Evolutionary conservation across 2,329 filamentous ascomycete genomes (phyloP).

Genomic region (Aspergillus texensis): DNA sequence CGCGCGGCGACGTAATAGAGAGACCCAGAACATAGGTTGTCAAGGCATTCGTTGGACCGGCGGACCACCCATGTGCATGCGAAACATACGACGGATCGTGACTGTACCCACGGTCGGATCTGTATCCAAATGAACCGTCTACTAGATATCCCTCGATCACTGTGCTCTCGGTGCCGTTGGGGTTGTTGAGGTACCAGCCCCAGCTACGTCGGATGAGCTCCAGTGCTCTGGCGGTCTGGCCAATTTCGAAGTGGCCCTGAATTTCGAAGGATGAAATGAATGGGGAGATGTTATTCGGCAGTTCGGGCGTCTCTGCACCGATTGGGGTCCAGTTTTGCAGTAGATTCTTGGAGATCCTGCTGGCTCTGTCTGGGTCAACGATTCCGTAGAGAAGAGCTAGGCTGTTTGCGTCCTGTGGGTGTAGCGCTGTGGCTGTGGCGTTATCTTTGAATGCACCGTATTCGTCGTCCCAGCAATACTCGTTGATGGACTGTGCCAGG

Average conservation of each 20-base stretch:
- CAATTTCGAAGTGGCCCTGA: slow-evolving; percentile 56
- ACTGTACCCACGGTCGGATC: slow-evolving; percentile 54
- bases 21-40: slow-evolving; percentile 51
- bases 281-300: slow-evolving; percentile 60
- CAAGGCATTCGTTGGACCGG: slow-evolving; percentile 46
- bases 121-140: slow-evolving; percentile 62
- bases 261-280: slow-evolving; percentile 64
- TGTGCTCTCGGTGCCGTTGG: slow-evolving; percentile 61
- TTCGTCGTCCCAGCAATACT: slow-evolving; percentile 51
- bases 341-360: slow-evolving; percentile 49
- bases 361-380: slow-evolving; percentile 37
- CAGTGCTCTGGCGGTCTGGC: slow-evolving; percentile 54
- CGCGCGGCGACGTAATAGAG: slow-evolving; percentile 42
- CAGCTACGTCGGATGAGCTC: slow-evolving; percentile 59
- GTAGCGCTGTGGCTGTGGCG: slow-evolving; percentile 52
- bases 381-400: slow-evolving; percentile 57
- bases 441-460: slow-evolving; percentile 60
- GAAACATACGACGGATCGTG: slow-evolving; percentile 13
- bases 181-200: slow-evolving; percentile 63
- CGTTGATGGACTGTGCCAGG: slow-evolving; percentile 51
- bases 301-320: slow-evolving; percentile 59
- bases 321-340: slow-evolving; percentile 59
- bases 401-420: slow-evolving; percentile 64
- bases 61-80: slow-evolving; percentile 46
- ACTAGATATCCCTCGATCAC: slow-evolving; percentile 61